Evolutionary conservation across 352 stramenopile species (phyloP).

Genomic region (Globisporangium uncinulatum): DNA sequence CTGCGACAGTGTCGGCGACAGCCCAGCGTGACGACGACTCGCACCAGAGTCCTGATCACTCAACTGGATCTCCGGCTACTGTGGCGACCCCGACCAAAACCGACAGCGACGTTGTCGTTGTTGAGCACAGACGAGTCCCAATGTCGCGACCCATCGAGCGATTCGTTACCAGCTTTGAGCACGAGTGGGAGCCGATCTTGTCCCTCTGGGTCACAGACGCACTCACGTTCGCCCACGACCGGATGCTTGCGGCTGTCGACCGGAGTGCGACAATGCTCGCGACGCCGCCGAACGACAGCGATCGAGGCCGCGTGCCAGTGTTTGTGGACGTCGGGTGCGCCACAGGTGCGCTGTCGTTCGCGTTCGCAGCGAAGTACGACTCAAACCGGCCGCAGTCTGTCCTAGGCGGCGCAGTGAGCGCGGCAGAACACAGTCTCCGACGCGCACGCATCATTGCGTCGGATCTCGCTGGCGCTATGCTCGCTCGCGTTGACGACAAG

Average conservation of each 20-base stretch:
- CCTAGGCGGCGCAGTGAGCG: neutral
- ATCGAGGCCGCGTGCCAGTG: neutral
- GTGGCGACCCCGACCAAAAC: neutral
- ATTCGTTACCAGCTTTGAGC: slow-evolving; percentile 1
- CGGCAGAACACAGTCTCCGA: neutral
- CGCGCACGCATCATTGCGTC: slow-evolving; percentile 24
- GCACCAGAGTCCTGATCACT: neutral
- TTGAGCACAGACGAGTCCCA: neutral
- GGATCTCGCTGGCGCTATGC: slow-evolving; percentile 37
- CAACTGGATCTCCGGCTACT: neutral
- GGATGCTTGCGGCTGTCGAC: neutral
- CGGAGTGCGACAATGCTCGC: neutral
- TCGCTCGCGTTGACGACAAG: slow-evolving; percentile 21
- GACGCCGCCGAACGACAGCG: neutral
- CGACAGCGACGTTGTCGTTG: neutral
- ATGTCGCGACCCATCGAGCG: neutral
- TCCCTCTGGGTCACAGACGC: slow-evolving; percentile 2
- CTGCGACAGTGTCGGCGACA: too few species aligned
- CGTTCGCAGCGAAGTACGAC: neutral
- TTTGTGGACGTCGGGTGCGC: slow-evolving; percentile 6
- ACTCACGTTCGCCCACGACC: neutral
- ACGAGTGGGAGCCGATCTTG: slow-evolving; percentile 1
- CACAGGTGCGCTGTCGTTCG: neutral
- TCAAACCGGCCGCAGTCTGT: neutral
- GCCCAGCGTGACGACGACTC: too few species aligned